Evolutionary conservation across 1,139 yeast species (phyloP), one percentile per base, ranked within the genome.

Genomic region (Taphrina communis): DNA sequence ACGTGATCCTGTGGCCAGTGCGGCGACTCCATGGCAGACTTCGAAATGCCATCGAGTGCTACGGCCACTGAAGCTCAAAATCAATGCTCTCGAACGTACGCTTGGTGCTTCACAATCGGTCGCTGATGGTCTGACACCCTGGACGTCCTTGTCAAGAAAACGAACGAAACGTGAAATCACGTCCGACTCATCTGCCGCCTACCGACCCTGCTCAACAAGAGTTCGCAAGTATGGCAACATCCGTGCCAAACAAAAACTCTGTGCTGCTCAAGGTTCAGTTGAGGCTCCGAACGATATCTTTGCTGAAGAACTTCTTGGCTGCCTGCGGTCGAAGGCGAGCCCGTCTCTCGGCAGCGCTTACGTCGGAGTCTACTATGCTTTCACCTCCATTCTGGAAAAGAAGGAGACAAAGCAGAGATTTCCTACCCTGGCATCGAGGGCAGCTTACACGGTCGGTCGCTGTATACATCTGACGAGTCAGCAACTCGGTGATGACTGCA

Each of bases 41-140:
- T 51, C 69, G n/a, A 66, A 66, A 51, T 66, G 69, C 35, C 66
- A 48, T 50, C 66, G 69, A 7, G 52, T 52, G 5, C 41, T 66
- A 21, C 60, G 69, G 21, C 69, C 69, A 7, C 56, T 66, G n/a
- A 59, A 60, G 44, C 55, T 60, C 55, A 66, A 66, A 42, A 59
- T 60, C 55, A 51, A 25, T 21, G 69, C 69, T 11, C 61, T 66
- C 31, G 63, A 65, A 19, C 52, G 65, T 7, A 41, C 65, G 9
- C 35, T 65, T 14, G 8, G 65, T 9, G 36, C 63, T 11, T 50
- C 65, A 17, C 31, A 39, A 14, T 58, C 53, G 6, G 65, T 65
- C 21, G 38, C 57, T 11, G 65, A 57, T 35, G 69, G 63, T 11
- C 17, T 59, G 56, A 46, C 67, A 8, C 25, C 55, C 39, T 65